Evolutionary conservation across 1,284 basidiomycete genomes (phyloP).

Genomic region (Malassezia sp.): DNA sequence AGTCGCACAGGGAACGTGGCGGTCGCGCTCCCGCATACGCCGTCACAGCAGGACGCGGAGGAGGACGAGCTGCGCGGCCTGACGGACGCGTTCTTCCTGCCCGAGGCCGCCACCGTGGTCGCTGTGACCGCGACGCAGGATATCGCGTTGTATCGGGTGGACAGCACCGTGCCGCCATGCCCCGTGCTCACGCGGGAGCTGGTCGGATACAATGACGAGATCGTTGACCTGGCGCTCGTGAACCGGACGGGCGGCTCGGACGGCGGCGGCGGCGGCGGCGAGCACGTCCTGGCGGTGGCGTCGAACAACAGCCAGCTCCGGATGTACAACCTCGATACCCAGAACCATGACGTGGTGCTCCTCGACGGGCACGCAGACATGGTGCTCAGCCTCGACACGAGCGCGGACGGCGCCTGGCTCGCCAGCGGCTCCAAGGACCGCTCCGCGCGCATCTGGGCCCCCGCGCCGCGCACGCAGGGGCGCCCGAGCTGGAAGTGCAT

Average conservation of each 20-base stretch:
- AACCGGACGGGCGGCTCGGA: too few relatives aligned
- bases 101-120: slow-evolving; percentile 51
- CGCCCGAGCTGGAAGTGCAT: slow-evolving; percentile 62
- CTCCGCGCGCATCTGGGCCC: slow-evolving; percentile 69
- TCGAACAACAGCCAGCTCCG: slow-evolving; percentile 89
- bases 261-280: too few relatives aligned
- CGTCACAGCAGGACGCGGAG: slow-evolving; percentile 12
- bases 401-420: slow-evolving; percentile 59
- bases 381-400: slow-evolving; percentile 70
- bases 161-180: slow-evolving; percentile 50
- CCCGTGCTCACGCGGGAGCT: slow-evolving; percentile 58
- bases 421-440: slow-evolving; percentile 87
- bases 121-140: slow-evolving; percentile 85
- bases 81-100: slow-evolving; percentile 26
- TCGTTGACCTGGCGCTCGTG: slow-evolving; percentile 62
- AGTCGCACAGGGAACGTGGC: slow-evolving; percentile 7
- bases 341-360: slow-evolving; percentile 27
- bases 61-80: slow-evolving; percentile 34
- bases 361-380: slow-evolving; percentile 64
- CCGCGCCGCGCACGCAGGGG: slow-evolving; percentile 34
- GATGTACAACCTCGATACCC: slow-evolving; percentile 56
- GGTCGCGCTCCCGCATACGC: background rate
- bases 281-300: slow-evolving; percentile 69
- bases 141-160: slow-evolving; percentile 59
- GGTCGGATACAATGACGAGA: slow-evolving; percentile 95